phyloP scores from a whole-genome alignment of 257 asterid genomes.

The Jasminum sambac region DNA sequence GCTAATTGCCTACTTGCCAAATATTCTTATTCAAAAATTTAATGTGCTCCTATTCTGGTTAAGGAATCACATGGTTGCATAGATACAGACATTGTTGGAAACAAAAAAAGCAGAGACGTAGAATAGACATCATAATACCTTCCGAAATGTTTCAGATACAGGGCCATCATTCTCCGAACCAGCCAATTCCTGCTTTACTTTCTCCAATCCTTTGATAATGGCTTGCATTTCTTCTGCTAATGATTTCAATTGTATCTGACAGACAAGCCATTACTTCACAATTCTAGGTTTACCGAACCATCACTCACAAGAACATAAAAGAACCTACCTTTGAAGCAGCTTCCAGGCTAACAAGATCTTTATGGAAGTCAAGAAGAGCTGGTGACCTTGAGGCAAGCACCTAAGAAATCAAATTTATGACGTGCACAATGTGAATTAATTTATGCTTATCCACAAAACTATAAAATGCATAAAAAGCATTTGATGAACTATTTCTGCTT shows the following conservation, averaged over 20 bases:
- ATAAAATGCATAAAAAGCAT: background rate
- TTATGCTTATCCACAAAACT: background rate
- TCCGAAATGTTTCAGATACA: constrained; percentile 79
- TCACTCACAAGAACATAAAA: background rate
- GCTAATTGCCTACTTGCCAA: background rate
- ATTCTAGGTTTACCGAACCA: constrained; percentile 13
- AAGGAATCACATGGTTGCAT: background rate
- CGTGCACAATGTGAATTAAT: background rate
- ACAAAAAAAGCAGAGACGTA: background rate
- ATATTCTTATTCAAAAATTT: background rate
- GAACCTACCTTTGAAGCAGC: constrained; percentile 53
- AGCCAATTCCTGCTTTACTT: constrained; percentile 83
- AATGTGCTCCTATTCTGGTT: background rate
- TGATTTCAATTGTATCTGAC: constrained; percentile 92
- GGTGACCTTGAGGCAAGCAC: constrained; percentile 42
- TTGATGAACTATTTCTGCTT: background rate
- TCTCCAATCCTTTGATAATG: constrained; percentile 88
- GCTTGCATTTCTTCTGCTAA: constrained; percentile 99
- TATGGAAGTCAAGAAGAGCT: constrained; percentile 46
- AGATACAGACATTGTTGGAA: background rate
- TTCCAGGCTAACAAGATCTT: constrained; percentile 49
- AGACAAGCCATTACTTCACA: constrained; percentile 21
- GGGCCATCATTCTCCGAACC: constrained; percentile 97
- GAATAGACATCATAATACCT: constrained; percentile 47
- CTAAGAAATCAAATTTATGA: constrained; percentile 26